Base-by-base conservation (phyloP, 73 alveolate species). In the Stentor roeselii region DNA sequence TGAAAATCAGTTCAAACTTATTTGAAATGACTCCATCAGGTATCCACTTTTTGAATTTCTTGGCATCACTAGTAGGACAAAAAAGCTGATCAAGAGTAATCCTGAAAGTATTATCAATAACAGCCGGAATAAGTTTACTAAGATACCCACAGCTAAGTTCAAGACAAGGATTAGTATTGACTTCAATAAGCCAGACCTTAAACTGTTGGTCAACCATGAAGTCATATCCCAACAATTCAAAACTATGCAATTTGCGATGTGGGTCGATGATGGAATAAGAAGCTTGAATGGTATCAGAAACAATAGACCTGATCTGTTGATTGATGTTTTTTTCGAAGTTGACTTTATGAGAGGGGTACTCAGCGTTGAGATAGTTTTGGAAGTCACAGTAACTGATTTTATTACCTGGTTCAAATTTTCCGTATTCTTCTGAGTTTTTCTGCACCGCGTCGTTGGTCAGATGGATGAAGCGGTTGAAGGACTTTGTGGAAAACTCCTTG, bases 371-470 rank as follows among this genome's bases (percentile, higher is more conserved):
- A n/a, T 82, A 87, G 31, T 67, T 74, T 38, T 86, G 39, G 75
- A 87, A 84, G 39, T 88, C 92, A 86, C 82, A 90, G 78, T 84
- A 93, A 3, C 92, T 78, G 59, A 93, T 59, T 75, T 92, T 80
- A 82, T 93, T 93, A 36, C 98, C 98, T 60, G 85, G 91, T 82
- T 93, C 98, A 58, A 83, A 91, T 59, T 92, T 40, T 32, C 98
- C 98, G 86, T 93, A 93, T 59, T 86, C 78, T 0, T 91, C 93
- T 42, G 92, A 82, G 82, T 86, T 82, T 35, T 92, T 77, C 75
- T 93, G 85, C 15, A 93, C 93, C 0, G 98, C 98, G 77, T 93
- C 91, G 60, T 93, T 93, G 1, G 98, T 93, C 42, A 93, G 60
- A 89, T 93, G 98, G 14, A 58, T 58, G n/a, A 21, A 15, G n/a